phyloP scores from a whole-genome alignment of 495 filamentous ascomycete species.

The Annulohypoxylon maeteangense region DNA sequence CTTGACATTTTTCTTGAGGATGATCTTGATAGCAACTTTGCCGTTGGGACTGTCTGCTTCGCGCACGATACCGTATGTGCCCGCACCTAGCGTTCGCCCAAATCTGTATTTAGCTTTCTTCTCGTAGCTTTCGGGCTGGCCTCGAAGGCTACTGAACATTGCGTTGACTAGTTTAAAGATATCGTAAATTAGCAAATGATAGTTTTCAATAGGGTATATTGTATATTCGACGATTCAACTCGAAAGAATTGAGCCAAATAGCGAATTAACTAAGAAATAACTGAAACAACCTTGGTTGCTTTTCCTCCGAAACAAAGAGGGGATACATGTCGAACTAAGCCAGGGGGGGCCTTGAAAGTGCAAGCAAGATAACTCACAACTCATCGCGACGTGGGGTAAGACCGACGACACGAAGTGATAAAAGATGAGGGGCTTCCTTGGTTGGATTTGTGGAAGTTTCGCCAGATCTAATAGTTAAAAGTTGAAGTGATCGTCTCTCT shows the following conservation, averaged over 20 bases:
- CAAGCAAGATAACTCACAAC: conserved; percentile 45
- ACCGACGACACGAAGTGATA: conserved; percentile 20
- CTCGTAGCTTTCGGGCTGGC: conserved; percentile 98
- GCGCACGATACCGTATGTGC: conserved; percentile 97
- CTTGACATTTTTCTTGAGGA: conserved; percentile 98
- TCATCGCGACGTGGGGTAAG: conserved; percentile 49
- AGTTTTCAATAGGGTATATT: background rate
- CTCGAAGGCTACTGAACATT: conserved; percentile 97
- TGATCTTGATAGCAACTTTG: conserved; percentile 98
- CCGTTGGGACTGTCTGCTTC: conserved; percentile 86
- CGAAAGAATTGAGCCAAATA: background rate
- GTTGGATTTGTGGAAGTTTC: conserved; percentile 10
- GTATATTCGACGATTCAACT: conserved; percentile 25
- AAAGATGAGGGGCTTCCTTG: conserved; percentile 18
- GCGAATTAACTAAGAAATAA: conserved; percentile 21
- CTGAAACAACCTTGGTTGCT: conserved; percentile 14
- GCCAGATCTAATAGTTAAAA: conserved; percentile 1
- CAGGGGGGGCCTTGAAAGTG: conserved; percentile 16
- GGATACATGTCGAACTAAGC: background rate
- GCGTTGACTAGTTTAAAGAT: conserved; percentile 70
- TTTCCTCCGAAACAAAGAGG: conserved; percentile 19
- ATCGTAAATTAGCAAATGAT: conserved; percentile 26
- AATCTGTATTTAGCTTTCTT: conserved; percentile 96
- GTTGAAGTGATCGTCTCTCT: background rate
- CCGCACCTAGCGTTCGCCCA: conserved; percentile 91